Conservation (phyloP, 768 basidiomycete genomes). For the Amylocystis lapponica region DNA sequence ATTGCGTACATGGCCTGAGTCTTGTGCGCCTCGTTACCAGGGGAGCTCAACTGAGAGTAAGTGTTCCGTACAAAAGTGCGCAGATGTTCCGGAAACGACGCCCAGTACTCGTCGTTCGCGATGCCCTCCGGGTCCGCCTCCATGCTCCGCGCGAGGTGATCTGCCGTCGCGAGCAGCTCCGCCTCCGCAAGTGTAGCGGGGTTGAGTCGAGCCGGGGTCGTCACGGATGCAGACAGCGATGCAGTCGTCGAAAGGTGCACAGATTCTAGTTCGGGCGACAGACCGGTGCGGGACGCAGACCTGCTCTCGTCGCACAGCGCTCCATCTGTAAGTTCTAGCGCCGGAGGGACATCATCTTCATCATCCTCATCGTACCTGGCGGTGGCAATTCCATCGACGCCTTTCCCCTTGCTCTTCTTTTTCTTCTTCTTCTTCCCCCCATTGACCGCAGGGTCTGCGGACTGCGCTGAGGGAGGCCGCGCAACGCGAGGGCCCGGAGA, state of each 20-base stretch:
- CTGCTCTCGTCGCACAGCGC: slow-evolving; percentile 8
- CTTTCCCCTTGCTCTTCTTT: slow-evolving; percentile 38
- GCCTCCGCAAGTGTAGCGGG: slow-evolving; percentile 41
- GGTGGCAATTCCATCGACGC: slow-evolving; percentile 8
- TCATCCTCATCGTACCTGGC: slow-evolving; percentile 15
- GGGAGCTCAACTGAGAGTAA: slow-evolving; percentile 25
- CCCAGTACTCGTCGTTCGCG: slow-evolving; percentile 65
- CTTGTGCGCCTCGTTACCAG: slow-evolving; percentile 35
- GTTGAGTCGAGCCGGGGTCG: slow-evolving; percentile 20
- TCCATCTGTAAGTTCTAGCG: slow-evolving; percentile 13
- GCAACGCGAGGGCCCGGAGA: slow-evolving; percentile 10
- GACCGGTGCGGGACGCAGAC: slow-evolving; percentile 24
- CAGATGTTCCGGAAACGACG: slow-evolving; percentile 59
- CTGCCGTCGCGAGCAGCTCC: slow-evolving; percentile 54
- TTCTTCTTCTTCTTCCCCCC: slow-evolving; percentile 41
- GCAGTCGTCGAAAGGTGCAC: slow-evolving; percentile 43
- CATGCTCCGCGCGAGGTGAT: slow-evolving; percentile 56
- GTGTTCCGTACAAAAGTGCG: slow-evolving; percentile 56
- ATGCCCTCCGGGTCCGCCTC: slow-evolving; percentile 32
- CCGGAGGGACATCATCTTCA: slow-evolving; percentile 24
- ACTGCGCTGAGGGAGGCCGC: slow-evolving; percentile 8
- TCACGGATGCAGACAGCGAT: slow-evolving; percentile 33
- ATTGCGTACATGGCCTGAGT: slow-evolving; percentile 63
- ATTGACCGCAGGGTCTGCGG: slow-evolving; percentile 8
- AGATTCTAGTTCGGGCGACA: slow-evolving; percentile 44